These are phyloP conservation scores for Kwoniella shivajii DNA, from an alignment of 1,284 basidiomycete species.

Conservation along the genomic window DNA sequence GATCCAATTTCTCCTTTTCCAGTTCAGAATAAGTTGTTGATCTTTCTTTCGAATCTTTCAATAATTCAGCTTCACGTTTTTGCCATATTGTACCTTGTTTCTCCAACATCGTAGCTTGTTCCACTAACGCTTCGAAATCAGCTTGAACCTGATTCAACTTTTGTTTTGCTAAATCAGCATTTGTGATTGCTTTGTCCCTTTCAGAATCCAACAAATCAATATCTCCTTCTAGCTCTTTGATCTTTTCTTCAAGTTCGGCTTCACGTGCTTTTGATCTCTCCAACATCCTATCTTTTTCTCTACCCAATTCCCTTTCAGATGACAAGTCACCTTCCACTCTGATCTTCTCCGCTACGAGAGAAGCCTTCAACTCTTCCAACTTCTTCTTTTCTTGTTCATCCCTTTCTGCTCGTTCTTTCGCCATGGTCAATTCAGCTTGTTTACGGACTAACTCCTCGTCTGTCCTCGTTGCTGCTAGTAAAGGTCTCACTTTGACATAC, in stretches of 20 bases:
- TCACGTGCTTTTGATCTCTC: conserved; percentile 84
- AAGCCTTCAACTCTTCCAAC: conserved; percentile 77
- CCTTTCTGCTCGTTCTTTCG: conserved; percentile 81
- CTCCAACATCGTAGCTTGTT: conserved; percentile 78
- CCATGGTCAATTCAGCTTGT: conserved; percentile 72
- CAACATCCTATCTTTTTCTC: conserved; percentile 85
- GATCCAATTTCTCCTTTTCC: conserved; percentile 61
- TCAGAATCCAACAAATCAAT: conserved; percentile 83
- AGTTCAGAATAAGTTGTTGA: conserved; percentile 35
- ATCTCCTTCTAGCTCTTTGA: conserved; percentile 76
- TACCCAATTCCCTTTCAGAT: conserved; percentile 73
- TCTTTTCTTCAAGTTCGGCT: conserved; percentile 80
- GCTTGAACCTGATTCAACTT: conserved; percentile 34
- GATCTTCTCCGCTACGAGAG: conserved; percentile 76
- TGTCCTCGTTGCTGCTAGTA: conserved; percentile 87
- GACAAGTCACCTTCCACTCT: conserved; percentile 79
- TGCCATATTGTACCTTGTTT: conserved; percentile 72
- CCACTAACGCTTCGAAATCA: conserved; percentile 77
- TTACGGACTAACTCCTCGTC: conserved; percentile 91
- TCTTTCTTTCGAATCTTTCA: conserved; percentile 40
- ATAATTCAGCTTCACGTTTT: conserved; percentile 65
- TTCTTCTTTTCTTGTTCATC: conserved; percentile 78
- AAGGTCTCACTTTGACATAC: conserved; percentile 91
- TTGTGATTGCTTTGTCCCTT: conserved; percentile 67
- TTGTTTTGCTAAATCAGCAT: conserved; percentile 29